Evolutionary conservation across 2,329 filamentous ascomycete genomes (phyloP), one percentile per base, ranked within the genome.

Genomic region (Cercospora janseana): DNA sequence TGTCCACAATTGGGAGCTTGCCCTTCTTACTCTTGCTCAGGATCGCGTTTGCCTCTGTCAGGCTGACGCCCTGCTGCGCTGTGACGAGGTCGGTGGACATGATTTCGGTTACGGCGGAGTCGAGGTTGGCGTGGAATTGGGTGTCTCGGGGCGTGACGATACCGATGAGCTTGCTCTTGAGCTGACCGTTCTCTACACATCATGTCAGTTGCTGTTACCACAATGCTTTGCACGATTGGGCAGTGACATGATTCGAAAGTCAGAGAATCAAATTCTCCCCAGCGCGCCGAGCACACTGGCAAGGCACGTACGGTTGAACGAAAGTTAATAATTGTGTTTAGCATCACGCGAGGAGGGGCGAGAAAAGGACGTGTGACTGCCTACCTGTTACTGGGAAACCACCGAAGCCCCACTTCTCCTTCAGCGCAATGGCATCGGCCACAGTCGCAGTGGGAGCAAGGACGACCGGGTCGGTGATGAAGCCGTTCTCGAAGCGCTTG

Each of bases 401-500:
- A 68, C 94, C 93, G 67, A 98, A 98, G 23, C 93, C 92, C 88
- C 93, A 97, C 76, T 91, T 90, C 78, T 95, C 88, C 80, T 96
- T 98, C 61, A 98, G 78, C 24, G 86, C 85, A 73, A 87, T 92
- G 52, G 89, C 92, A 73, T 97, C 91, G 45, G 82, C 88, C 51
- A 98, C 88, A 29, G 92, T 96, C 59, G 89, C 94, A 60, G 80
- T 81, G 54, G 88, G 87, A 65, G 82, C 86, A 64, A 98, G 88
- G 67, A 97, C 91, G 51, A 98, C 83, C 34, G 93, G 93, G 68
- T 98, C 94, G 38, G 89, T 79, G 69, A 98, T 98, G 79, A 98
- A 98, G 63, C 93, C 93, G 76, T 98, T 98, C 78, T 98, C 93
- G 73, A 90, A 98, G 67, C 93, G 83, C 86, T 98, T 98, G 64